Conservation (phyloP, 371 early-diverging fungal genomes). For the Sporodiniella umbellata region DNA sequence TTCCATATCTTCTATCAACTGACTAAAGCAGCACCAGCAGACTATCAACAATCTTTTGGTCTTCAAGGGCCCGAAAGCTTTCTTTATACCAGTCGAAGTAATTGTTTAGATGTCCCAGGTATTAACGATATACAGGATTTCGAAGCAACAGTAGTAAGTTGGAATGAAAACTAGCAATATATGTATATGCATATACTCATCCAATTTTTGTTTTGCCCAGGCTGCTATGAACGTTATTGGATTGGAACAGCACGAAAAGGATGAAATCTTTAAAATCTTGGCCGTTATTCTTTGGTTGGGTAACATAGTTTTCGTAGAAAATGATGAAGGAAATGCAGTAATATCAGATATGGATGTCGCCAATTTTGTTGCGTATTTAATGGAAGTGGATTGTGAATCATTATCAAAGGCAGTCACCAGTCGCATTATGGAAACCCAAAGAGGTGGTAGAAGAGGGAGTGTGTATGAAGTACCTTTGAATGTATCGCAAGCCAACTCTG, state of each 20-base stretch:
- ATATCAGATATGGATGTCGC: constrained; percentile 69
- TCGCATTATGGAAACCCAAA: constrained; percentile 74
- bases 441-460: constrained; percentile 80
- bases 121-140: constrained; percentile 81
- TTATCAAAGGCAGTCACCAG: constrained; percentile 66
- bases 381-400: constrained; percentile 64
- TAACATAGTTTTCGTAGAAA: constrained; percentile 74
- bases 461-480: constrained; percentile 83
- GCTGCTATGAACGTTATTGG: constrained; percentile 82
- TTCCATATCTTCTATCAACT: constrained; percentile 98
- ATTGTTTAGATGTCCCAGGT: constrained; percentile 76
- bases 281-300: constrained; percentile 85
- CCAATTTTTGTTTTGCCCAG: constrained; percentile 24
- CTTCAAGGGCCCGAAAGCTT: constrained; percentile 82
- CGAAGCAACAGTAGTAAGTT: constrained; percentile 62
- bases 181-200: background rate
- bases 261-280: constrained; percentile 77
- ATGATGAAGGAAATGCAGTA: constrained; percentile 58
- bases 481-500: constrained; percentile 70
- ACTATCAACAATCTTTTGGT: constrained; percentile 73
- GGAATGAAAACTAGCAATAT: background rate
- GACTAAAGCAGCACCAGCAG: constrained; percentile 72
- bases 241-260: constrained; percentile 67
- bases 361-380: constrained; percentile 73
- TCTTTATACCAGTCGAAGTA: constrained; percentile 70